A percentile compares a stretch with the other conserved stretches of the same genome.
Conservation (phyloP, 371 early-diverging fungal genomes). For the Lichtheimia hyalospora region DNA sequence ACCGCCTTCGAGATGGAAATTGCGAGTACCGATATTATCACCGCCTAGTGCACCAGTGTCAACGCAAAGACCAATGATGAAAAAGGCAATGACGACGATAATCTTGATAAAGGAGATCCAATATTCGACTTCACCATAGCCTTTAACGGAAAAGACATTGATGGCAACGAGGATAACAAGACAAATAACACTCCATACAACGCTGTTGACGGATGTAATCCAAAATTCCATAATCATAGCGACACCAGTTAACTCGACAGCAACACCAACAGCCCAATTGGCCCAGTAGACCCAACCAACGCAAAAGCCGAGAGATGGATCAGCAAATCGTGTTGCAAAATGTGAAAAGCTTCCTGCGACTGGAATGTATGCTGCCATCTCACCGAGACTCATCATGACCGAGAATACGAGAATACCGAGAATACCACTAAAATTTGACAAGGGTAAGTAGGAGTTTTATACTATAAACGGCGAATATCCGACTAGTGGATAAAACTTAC, state of each 20-base stretch:
- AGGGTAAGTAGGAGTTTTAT: not conserved
- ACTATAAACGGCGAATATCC: not conserved
- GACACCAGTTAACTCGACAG: constrained; percentile 79
- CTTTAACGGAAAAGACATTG: constrained; percentile 68
- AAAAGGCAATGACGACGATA: constrained; percentile 63
- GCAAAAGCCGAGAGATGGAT: constrained; percentile 79
- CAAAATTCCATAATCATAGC: constrained; percentile 81
- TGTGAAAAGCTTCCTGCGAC: constrained; percentile 83
- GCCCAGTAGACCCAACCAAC: constrained; percentile 82
- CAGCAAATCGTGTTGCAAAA: constrained; percentile 82
- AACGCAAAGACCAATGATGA: constrained; percentile 76
- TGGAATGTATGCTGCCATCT: constrained; percentile 85
- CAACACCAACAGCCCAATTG: constrained; percentile 84
- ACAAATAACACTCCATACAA: constrained; percentile 63
- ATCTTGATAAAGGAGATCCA: constrained; percentile 62
- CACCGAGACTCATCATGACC: constrained; percentile 83
- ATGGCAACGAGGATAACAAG: constrained; percentile 58
- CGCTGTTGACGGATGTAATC: constrained; percentile 60
- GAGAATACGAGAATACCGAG: constrained; percentile 86
- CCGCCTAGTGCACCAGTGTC: constrained; percentile 57
- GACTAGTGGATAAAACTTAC: constrained; percentile 6
- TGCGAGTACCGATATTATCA: constrained; percentile 50
- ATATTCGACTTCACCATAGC: constrained; percentile 69
- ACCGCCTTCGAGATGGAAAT: constrained; percentile 72
- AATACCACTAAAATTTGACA: constrained; percentile 20